Conservation (phyloP, 441 rosid genomes). For the Raphanus hybrid region DNA sequence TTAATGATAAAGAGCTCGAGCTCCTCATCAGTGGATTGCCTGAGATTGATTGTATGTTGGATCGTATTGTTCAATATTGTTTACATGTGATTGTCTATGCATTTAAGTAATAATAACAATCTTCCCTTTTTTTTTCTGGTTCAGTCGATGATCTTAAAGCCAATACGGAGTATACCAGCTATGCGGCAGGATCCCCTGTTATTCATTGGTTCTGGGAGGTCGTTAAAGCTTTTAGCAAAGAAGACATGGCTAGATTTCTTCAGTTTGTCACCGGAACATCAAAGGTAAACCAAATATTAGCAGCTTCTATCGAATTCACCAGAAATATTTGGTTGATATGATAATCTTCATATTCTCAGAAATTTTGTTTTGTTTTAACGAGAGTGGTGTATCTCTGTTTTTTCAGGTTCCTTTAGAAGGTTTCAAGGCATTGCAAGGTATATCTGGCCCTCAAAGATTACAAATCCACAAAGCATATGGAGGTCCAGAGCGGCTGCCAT, state of each 20-base stretch:
- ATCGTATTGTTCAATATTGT: constrained; percentile 3
- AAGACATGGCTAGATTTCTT: constrained; percentile 95
- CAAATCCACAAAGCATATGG: constrained; percentile 99
- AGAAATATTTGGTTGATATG: constrained; percentile 1
- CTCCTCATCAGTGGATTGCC: constrained; percentile 98
- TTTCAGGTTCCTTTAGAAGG: constrained; percentile 96
- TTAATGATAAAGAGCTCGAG: constrained; percentile 98
- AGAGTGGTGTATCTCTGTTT: neutral
- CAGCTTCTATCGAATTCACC: constrained; percentile 3
- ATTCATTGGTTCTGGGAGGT: constrained; percentile 99
- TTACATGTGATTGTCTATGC: constrained; percentile 14
- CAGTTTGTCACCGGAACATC: constrained; percentile 99
- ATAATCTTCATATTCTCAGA: neutral
- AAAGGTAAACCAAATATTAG: constrained; percentile 56
- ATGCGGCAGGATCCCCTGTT: constrained; percentile 76
- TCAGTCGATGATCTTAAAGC: constrained; percentile 95
- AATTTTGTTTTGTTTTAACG: neutral
- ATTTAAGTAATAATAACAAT: constrained; percentile 24
- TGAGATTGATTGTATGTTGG: constrained; percentile 93
- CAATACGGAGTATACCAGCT: constrained; percentile 90
- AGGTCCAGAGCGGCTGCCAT: constrained; percentile 92
- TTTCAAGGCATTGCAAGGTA: constrained; percentile 94
- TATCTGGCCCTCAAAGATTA: constrained; percentile 94
- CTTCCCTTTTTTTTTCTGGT: constrained; percentile 16
- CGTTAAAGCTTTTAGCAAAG: constrained; percentile 87